Evolutionary conservation across 164 flowering plant genomes (phyloP).

Genomic region (Cinnamomum chago): DNA sequence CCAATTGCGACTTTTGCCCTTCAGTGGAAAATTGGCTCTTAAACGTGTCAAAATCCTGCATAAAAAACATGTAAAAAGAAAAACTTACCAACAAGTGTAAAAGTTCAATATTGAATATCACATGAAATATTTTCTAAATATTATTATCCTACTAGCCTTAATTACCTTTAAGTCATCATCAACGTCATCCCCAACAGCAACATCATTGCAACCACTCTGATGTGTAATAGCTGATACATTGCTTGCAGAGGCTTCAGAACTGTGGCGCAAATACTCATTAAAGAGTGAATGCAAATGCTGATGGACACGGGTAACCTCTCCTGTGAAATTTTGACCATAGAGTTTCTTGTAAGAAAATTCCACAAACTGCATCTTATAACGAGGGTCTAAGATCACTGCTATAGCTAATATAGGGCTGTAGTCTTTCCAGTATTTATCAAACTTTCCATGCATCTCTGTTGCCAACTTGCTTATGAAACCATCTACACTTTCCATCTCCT

Average conservation of each 20-base stretch:
- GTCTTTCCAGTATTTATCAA: conserved; percentile 66
- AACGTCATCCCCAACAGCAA: not conserved
- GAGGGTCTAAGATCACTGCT: conserved; percentile 81
- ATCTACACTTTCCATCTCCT: conserved; percentile 18
- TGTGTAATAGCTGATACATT: not conserved
- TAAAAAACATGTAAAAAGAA: too few species aligned
- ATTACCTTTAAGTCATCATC: not conserved
- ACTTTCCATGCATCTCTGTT: conserved; percentile 44
- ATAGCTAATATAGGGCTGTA: conserved; percentile 56
- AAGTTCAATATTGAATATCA: not conserved
- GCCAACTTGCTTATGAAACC: conserved; percentile 29
- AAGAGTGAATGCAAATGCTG: conserved; percentile 33
- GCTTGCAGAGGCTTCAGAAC: not conserved
- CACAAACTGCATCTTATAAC: conserved; percentile 84
- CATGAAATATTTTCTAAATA: not conserved
- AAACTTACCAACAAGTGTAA: too few species aligned
- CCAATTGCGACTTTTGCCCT: not conserved
- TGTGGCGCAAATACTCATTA: conserved; percentile 19
- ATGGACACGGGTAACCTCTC: conserved; percentile 48
- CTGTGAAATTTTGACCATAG: conserved; percentile 52
- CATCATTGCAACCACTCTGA: not conserved
- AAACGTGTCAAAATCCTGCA: conserved; percentile 68
- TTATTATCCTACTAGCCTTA: not conserved
- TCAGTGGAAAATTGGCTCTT: conserved; percentile 50
- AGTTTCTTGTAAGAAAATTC: conserved; percentile 71